Conservation (phyloP, 306 rosid genomes). For the Medicago lupulina region DNA sequence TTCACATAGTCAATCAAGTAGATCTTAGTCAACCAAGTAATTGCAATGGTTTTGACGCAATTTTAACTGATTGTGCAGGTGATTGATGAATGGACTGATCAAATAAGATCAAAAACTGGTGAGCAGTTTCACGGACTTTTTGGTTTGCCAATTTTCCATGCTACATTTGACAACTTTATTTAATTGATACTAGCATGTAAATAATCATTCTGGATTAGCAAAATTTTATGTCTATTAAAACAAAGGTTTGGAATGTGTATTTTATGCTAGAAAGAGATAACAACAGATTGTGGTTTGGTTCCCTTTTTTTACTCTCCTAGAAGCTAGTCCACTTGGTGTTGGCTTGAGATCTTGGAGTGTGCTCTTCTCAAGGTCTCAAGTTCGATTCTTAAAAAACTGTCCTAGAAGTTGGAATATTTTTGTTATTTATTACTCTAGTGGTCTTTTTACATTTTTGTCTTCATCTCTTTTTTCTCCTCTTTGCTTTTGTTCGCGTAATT, state of each 20-base stretch:
- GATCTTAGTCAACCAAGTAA: background rate
- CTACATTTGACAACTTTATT: conserved; percentile 8
- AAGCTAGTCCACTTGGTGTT: background rate
- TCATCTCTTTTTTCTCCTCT: conserved; percentile 14
- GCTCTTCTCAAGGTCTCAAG: no score
- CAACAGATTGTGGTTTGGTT: conserved; percentile 9
- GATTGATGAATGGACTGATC: conserved; percentile 85
- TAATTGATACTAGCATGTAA: background rate
- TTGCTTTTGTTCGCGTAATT: background rate
- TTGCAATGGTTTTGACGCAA: conserved; percentile 33
- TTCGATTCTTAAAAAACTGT: background rate
- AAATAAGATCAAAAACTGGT: conserved; percentile 83
- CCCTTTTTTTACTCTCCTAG: background rate
- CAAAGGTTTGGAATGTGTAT: conserved; percentile 1
- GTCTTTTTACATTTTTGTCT: background rate
- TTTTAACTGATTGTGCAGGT: conserved; percentile 59
- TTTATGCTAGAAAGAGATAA: conserved; percentile 13
- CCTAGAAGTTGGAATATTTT: background rate
- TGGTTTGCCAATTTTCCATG: conserved; percentile 22
- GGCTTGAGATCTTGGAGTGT: no score
- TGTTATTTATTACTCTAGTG: background rate
- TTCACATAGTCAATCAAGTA: background rate
- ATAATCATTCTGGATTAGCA: conserved; percentile 32
- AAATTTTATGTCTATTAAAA: conserved; percentile 20
- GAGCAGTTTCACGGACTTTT: conserved; percentile 34